These are phyloP conservation scores for Butyriboletus loyo DNA, from an alignment of 768 basidiomycete species.

Conservation along the genomic window DNA sequence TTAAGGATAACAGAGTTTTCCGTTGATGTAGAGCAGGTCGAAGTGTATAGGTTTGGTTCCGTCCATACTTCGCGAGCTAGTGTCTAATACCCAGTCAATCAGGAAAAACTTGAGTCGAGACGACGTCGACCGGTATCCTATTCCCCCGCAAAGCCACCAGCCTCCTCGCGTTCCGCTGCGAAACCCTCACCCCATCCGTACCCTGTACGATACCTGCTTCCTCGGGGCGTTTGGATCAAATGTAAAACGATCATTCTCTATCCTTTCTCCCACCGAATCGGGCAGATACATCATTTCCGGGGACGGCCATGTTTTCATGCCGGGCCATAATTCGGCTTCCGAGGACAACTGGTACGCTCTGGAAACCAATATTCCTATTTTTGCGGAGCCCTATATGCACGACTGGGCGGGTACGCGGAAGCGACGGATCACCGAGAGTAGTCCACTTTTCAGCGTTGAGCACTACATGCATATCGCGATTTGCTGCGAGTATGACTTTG, in stretches of 20 bases:
- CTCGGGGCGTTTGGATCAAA: conserved; percentile 24
- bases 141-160: conserved; percentile 55
- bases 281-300: conserved; percentile 49
- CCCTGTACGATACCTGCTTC: conserved; percentile 47
- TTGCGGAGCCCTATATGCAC: conserved; percentile 4
- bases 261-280: conserved; percentile 47
- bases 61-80: background rate
- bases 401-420: conserved; percentile 31
- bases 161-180: conserved; percentile 63
- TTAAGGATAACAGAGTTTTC: conserved; percentile 56
- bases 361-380: conserved; percentile 21
- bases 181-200: conserved; percentile 47
- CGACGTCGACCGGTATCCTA: conserved; percentile 47
- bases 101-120: conserved; percentile 43
- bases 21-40: conserved; percentile 59
- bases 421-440: conserved; percentile 43
- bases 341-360: conserved; percentile 28
- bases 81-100: conserved; percentile 9
- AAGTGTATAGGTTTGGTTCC: conserved; percentile 58
- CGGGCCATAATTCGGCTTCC: conserved; percentile 17
- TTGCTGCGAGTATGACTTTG: conserved; percentile 52
- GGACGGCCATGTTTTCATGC: conserved; percentile 47
- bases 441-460: conserved; percentile 55
- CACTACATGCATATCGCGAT: conserved; percentile 57
- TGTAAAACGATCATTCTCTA: conserved; percentile 39